Evolutionary conservation across 2,329 filamentous ascomycete genomes (phyloP).

Genomic region (Pezicula radicicola): DNA sequence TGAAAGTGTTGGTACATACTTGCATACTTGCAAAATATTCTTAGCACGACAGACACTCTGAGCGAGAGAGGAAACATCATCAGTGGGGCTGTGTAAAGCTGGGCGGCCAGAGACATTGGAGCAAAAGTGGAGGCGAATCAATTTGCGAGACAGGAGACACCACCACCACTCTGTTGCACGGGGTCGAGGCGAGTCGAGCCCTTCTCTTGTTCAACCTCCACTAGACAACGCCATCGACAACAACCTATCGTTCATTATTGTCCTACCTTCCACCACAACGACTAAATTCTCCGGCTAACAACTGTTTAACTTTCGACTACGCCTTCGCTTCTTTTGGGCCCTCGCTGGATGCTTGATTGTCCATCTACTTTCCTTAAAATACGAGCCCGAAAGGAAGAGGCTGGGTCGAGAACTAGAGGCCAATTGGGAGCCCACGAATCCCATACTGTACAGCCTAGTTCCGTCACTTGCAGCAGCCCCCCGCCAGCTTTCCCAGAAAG

Average conservation of each 20-base stretch:
- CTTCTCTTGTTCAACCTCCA: too few relatives aligned
- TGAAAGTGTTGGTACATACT: too few relatives aligned
- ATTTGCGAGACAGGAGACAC: too few relatives aligned
- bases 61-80: too few relatives aligned
- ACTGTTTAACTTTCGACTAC: not conserved
- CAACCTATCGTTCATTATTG: not conserved
- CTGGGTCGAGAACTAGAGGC: not conserved
- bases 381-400: not conserved
- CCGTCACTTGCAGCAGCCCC: not conserved
- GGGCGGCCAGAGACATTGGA: too few relatives aligned
- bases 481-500: slow-evolving; percentile 4
- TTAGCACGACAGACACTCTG: too few relatives aligned
- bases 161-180: too few relatives aligned
- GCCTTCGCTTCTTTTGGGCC: not conserved
- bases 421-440: slow-evolving; percentile 2
- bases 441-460: not conserved
- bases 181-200: too few relatives aligned
- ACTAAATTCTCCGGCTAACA: not conserved
- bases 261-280: too few relatives aligned
- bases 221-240: not conserved
- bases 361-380: not conserved
- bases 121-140: too few relatives aligned
- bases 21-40: too few relatives aligned
- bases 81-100: too few relatives aligned
- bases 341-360: slow-evolving; percentile 1